Evolutionary conservation across 2,329 filamentous ascomycete species (phyloP), one percentile per base, ranked within the genome.

Genomic region (Sporothrix inflata): DNA sequence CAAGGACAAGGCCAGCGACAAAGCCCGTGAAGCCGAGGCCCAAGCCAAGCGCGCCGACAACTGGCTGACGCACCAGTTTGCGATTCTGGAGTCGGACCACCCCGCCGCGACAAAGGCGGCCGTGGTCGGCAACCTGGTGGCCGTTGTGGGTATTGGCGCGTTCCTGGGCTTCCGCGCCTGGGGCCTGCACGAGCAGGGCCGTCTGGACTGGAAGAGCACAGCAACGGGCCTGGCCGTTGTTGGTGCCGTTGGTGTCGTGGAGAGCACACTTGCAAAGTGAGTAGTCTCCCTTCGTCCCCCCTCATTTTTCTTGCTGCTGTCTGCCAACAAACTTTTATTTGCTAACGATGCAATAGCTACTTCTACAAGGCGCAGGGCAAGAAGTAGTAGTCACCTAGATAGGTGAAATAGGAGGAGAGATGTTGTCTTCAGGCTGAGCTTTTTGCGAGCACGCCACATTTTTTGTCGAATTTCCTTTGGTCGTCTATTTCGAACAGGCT

Each of bases 121-220:
- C 45, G 83, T 83, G 40, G 76, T 82, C 47, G 80, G 80, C 73
- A 89, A 89, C 79, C 74, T 87, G 6, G 81, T 83, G 9, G 84
- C 82, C 19, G 82, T 89, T 49, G 81, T 88, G n/a, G 86, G 86
- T 9, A 75, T 88, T 47, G 83, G 86, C 77, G 82, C 83, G 3
- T 87, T 83, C 79, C 79, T 89, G 14, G 86, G 87, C 51, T 87
- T 85, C 81, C 85, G 84, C 80, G 87, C 85, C 24, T 88, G 86
- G 83, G 84, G 84, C 7, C 80, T 89, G 75, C 87, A 88, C 76
- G 85, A 88, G 78, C 82, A 81, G 70, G 85, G 85, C 60, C 81
- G 81, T 60, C 79, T 89, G 68, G 81, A 81, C 75, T 87, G 85
- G 84, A 83, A 85, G 80, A 81, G 80, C 72, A 80, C 85, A 19